These are phyloP conservation scores for Pochonia chlamydosporia DNA, from an alignment of 2,329 filamentous ascomycete genomes.

Conservation along the genomic window DNA sequence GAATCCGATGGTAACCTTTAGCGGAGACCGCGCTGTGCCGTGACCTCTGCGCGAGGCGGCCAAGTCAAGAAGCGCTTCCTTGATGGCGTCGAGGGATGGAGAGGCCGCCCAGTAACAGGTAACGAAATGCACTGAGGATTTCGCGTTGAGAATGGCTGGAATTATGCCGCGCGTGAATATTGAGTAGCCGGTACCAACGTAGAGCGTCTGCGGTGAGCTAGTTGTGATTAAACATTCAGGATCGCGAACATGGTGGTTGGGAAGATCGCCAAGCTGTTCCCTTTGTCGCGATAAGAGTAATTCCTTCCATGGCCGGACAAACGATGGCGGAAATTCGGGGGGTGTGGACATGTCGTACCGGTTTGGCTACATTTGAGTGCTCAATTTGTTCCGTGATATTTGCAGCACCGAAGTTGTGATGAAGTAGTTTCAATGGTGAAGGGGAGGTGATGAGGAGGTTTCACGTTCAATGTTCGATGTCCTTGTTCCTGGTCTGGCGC, in stretches of 20 bases:
- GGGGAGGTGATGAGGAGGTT: too few species aligned
- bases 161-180: slow-evolving; percentile 51
- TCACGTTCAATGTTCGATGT: too few species aligned
- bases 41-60: slow-evolving; percentile 36
- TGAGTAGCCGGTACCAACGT: slow-evolving; percentile 51
- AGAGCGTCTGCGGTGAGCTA: slow-evolving; percentile 41
- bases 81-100: slow-evolving; percentile 51
- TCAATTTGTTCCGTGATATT: too few species aligned
- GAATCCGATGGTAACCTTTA: slow-evolving; percentile 68
- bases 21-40: slow-evolving; percentile 18
- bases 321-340: slow-evolving; percentile 27
- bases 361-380: too few species aligned
- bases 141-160: slow-evolving; percentile 54
- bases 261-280: slow-evolving; percentile 37
- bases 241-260: slow-evolving; percentile 39
- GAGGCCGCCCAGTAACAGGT: slow-evolving; percentile 80
- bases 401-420: too few species aligned
- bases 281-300: slow-evolving; percentile 24
- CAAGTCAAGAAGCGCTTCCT: slow-evolving; percentile 51
- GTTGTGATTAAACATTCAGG: slow-evolving; percentile 41
- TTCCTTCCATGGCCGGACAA: slow-evolving; percentile 32
- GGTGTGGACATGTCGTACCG: slow-evolving; percentile 6
- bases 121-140: slow-evolving; percentile 64
- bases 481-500: too few species aligned
- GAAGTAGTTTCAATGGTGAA: too few species aligned